Conservation (phyloP, 192 early-diverging fungal species). For the Umbelopsis vinacea region DNA sequence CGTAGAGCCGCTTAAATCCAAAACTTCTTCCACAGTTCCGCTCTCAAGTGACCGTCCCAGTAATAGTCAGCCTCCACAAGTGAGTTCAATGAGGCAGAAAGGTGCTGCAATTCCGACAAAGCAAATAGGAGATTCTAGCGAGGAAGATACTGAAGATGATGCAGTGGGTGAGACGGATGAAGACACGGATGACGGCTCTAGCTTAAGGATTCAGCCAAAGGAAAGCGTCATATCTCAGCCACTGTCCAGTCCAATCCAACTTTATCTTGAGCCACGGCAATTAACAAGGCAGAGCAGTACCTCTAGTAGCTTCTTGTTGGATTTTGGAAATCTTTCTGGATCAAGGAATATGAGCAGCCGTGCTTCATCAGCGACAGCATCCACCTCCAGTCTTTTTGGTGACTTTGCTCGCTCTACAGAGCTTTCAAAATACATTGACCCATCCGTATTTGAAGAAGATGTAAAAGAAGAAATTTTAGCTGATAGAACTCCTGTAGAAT, state of each 20-base stretch:
- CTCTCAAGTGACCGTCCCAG: background rate
- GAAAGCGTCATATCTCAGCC: background rate
- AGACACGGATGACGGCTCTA: slow-evolving; percentile 2
- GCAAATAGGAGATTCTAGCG: slow-evolving; percentile 8
- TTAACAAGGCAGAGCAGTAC: slow-evolving; percentile 1
- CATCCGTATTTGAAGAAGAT: background rate
- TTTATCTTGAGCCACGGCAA: background rate
- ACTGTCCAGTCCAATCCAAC: background rate
- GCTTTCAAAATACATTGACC: slow-evolving; percentile 6
- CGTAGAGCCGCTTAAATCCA: background rate
- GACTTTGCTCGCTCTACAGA: slow-evolving; percentile 1
- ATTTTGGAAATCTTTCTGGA: slow-evolving; percentile 8
- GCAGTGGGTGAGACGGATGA: background rate
- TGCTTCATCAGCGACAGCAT: background rate
- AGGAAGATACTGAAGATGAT: slow-evolving; percentile 4
- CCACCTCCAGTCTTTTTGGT: background rate
- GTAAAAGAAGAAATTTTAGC: background rate
- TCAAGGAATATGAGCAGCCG: background rate
- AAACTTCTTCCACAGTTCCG: background rate
- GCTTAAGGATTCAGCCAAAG: background rate
- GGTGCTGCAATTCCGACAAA: background rate
- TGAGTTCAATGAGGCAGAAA: background rate
- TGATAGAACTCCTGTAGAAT: background rate
- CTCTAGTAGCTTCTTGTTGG: slow-evolving; percentile 8
- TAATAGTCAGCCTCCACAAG: background rate